Base-by-base conservation (phyloP, 1,139 yeast genomes). In the Arxiozyma bovina region DNA sequence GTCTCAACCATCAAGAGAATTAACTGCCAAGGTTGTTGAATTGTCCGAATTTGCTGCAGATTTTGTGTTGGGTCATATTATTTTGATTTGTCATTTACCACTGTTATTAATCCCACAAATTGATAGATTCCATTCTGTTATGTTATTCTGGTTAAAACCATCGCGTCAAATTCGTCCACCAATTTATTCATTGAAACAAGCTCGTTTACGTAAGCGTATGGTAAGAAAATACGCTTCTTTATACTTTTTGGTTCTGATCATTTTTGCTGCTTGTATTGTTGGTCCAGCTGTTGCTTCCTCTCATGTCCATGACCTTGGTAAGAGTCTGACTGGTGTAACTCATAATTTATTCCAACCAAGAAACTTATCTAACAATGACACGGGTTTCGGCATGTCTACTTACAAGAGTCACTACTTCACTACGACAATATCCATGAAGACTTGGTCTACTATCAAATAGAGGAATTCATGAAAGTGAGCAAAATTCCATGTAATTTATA, bases 81-180 rank as follows among this genome's bases (percentile, higher is more conserved):
- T 93, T 58, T 77, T 93, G 71, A 88, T 93, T 79, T 77, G 84
- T 64, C 98, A 93, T 76, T 79, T 89, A 70, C 99, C 99, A 65
- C 70, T 90, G 55, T 79, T 94, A 63, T 78, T 81, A 62, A 75
- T 93, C 65, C 99, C 99, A 68, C 79, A 82, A 74, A 77, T 91
- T 72, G 99, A 93, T 77, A 87, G 91, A 78, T 90, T 96, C 96
- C 99, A 93, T 76, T 91, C 99, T 50, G 87, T 91, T 75, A 85
- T 93, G 93, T 81, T 93, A 75, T 93, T 93, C 84, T 93, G 99
- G 99, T 85, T 93, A 75, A 88, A 90, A 73, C 99, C 99, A 60
- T 85, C 95, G 58, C 86, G 96, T 76, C 96, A 93, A 77, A 93
- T 93, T 69, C 88, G 99, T 75, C 99, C 98, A 61, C 99, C 99